These are phyloP conservation scores for Rhizopus microsporus DNA, from an alignment of 371 early-diverging fungal genomes.

Conservation along the genomic window DNA sequence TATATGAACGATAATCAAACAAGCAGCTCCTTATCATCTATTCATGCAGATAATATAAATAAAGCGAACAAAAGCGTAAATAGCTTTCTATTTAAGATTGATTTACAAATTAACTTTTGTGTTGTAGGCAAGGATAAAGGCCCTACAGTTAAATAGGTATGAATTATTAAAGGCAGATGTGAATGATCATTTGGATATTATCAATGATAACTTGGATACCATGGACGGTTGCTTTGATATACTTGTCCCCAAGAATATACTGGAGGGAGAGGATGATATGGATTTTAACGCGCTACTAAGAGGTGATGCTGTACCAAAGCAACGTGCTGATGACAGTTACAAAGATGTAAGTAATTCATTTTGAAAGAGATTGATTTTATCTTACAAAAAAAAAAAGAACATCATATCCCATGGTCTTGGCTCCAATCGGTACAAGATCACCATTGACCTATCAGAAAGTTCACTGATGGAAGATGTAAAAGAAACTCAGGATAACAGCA, in stretches of 20 bases:
- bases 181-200: conserved; percentile 42
- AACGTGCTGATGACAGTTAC: conserved; percentile 13
- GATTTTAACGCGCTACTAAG: conserved; percentile 41
- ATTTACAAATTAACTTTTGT: background rate
- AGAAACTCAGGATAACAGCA: conserved; percentile 61
- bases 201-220: conserved; percentile 52
- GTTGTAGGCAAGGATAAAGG: conserved; percentile 32
- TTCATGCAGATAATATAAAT: conserved; percentile 24
- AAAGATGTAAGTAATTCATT: conserved; percentile 24
- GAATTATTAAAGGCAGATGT: conserved; percentile 42
- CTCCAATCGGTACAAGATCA: conserved; percentile 62
- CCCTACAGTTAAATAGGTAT: conserved; percentile 48
- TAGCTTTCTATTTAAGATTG: background rate
- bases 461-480: conserved; percentile 50
- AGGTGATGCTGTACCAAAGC: conserved; percentile 18
- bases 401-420: conserved; percentile 58
- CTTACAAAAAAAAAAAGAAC: conserved; percentile 19
- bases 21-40: conserved; percentile 11
- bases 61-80: conserved; percentile 26
- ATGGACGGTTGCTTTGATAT: conserved; percentile 66
- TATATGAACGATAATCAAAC: conserved; percentile 14
- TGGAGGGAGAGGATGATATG: conserved; percentile 9
- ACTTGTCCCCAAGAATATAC: conserved; percentile 49
- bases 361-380: background rate
- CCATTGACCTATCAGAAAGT: conserved; percentile 54